These are phyloP conservation scores for Colletotrichum musicola DNA, from an alignment of 2,329 filamentous ascomycete species.

Conservation along the genomic window DNA sequence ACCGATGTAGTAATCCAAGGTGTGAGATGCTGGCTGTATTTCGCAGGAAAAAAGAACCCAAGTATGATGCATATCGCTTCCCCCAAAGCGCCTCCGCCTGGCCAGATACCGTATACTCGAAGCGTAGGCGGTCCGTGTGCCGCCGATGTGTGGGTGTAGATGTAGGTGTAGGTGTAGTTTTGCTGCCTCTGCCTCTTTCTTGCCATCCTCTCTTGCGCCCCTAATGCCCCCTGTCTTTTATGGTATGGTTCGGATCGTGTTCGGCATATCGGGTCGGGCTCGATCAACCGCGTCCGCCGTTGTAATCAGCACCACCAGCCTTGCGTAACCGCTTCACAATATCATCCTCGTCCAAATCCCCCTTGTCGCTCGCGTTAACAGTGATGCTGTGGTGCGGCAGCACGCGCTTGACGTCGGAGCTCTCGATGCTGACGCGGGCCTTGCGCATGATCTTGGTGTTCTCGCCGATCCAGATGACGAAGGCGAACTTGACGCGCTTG, in stretches of 20 bases:
- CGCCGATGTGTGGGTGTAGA: not conserved
- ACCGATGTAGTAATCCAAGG: slow-evolving; percentile 30
- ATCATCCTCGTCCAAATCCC: slow-evolving; percentile 72
- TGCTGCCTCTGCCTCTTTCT: no score
- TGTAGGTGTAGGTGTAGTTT: no score
- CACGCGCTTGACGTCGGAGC: slow-evolving; percentile 73
- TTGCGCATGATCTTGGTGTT: slow-evolving; percentile 77
- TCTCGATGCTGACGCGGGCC: slow-evolving; percentile 76
- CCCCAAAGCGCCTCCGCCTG: slow-evolving; percentile 35
- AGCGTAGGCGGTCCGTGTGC: slow-evolving; percentile 15
- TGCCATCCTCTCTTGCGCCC: no score
- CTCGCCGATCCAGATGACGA: slow-evolving; percentile 77
- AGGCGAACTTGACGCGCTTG: slow-evolving; percentile 75
- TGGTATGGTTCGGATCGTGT: not conserved
- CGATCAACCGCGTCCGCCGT: slow-evolving; percentile 69
- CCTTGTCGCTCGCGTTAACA: slow-evolving; percentile 71
- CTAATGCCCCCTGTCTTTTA: not conserved
- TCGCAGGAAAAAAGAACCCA: slow-evolving; percentile 8
- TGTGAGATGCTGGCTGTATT: slow-evolving; percentile 36
- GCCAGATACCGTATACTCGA: slow-evolving; percentile 37
- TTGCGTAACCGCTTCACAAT: slow-evolving; percentile 72
- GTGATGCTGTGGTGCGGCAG: slow-evolving; percentile 75
- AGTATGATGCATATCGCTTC: slow-evolving; percentile 25
- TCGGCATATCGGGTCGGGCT: no score
- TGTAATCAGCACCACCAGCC: slow-evolving; percentile 79